These are phyloP conservation scores for Globisporangium iwayamae DNA, from an alignment of 352 stramenopile genomes.

Conservation along the genomic window DNA sequence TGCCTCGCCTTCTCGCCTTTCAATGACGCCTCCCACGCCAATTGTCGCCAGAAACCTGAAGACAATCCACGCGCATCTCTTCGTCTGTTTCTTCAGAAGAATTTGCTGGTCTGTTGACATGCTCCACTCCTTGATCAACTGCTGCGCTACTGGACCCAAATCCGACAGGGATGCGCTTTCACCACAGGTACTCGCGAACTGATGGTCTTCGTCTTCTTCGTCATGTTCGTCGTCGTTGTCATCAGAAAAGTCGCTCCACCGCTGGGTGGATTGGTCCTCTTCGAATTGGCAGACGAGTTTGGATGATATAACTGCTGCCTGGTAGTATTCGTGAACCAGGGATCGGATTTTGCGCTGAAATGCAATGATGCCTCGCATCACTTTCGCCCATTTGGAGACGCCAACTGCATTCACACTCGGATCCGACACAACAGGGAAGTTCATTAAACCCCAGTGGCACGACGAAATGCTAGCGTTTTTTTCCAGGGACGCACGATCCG, in stretches of 20 bases:
- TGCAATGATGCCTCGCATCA: constrained; percentile 21
- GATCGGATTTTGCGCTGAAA: constrained; percentile 43
- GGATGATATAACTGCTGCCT: constrained; percentile 26
- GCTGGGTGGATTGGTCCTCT: constrained; percentile 28
- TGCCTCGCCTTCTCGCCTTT: constrained; percentile 71
- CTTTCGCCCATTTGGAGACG: constrained; percentile 5
- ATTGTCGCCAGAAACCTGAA: constrained; percentile 77
- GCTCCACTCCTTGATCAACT: constrained; percentile 39
- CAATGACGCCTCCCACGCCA: constrained; percentile 63
- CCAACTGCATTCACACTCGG: constrained; percentile 31
- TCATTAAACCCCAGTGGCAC: constrained; percentile 64
- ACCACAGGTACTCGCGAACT: neutral
- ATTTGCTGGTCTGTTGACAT: constrained; percentile 66
- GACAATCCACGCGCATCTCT: constrained; percentile 73
- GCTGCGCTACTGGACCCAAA: constrained; percentile 1
- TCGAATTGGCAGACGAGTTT: constrained; percentile 41
- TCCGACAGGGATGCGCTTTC: neutral
- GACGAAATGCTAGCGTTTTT: constrained; percentile 47
- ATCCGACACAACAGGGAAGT: constrained; percentile 56
- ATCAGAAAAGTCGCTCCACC: constrained; percentile 23
- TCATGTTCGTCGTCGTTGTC: constrained; percentile 31
- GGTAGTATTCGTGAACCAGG: constrained; percentile 22
- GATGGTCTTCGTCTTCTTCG: constrained; percentile 16
- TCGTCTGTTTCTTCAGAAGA: constrained; percentile 65
- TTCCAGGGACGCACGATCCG: constrained; percentile 18